Base-by-base conservation (phyloP, 345 rosid species). In the Eucalyptus guilfoylei region DNA sequence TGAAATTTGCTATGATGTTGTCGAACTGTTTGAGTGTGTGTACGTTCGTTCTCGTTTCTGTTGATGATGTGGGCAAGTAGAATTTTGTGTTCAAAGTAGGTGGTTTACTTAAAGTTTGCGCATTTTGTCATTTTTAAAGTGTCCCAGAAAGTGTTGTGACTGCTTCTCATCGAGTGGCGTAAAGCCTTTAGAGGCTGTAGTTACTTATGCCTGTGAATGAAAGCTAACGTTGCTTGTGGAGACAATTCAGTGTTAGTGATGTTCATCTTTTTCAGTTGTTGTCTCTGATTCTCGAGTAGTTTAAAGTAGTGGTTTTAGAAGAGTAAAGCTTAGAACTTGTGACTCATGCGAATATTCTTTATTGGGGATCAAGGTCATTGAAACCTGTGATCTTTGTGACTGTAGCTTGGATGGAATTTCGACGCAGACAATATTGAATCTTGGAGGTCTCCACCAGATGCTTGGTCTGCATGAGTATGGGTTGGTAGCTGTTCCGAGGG, bases 401-500 rank as follows among this genome's bases (percentile, higher is more conserved):
- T 12, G 9, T 76, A 76, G 85, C 47, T 40, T 76, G 42, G 85
- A 76, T 6, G 85, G 85, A 76, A 44, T 76, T 40, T 40, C 85
- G 30, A 40, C 2, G 30, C 87, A 32, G 11, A 54, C 95, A 14
- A 95, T 96, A 89, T 90, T 94, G 7, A 90, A 81, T n/a, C 87
- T 96, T 37, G 98, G 96, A 88, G 96, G 96, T 76, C 90, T 96
- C 49, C 95, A 95, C 86, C 90, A 91, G 80, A 80, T 95, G 93
- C 90, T 95, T 87, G 94, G 95, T 64, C 91, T 96, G 88, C 94
- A 93, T 87, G 95, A 92, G 14, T 89, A 91, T 85, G 93, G 89
- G 44, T 93, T 93, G 88, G 94, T 88, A 26, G 96, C 98, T 24
- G 92, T 95, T 8, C 85, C 94, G 16, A 92, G 97, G 92, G 97